Conservation (phyloP, 306 rosid species). For the Quercus gilva region DNA sequence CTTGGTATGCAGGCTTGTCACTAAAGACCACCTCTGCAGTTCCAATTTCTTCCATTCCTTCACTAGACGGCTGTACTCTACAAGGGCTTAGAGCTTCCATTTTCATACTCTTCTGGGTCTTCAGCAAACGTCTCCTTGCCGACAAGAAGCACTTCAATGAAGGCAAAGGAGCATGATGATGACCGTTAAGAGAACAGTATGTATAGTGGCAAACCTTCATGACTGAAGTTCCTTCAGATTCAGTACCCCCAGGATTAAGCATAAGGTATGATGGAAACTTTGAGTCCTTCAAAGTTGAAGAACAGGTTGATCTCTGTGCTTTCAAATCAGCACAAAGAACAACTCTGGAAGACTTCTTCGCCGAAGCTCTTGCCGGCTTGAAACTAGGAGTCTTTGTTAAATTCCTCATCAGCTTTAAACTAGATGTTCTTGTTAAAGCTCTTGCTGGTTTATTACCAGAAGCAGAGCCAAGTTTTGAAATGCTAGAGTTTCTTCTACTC, state of each 20-base stretch:
- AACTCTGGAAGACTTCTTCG: constrained; percentile 52
- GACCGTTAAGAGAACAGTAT: constrained; percentile 94
- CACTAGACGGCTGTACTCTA: constrained; percentile 26
- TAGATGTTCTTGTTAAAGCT: constrained; percentile 39
- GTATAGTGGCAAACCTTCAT: constrained; percentile 84
- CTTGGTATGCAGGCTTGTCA: constrained; percentile 19
- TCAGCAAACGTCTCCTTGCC: constrained; percentile 60
- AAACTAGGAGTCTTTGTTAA: constrained; percentile 72
- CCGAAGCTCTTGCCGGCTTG: constrained; percentile 49
- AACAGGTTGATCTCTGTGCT: constrained; percentile 67
- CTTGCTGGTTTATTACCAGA: constrained; percentile 43
- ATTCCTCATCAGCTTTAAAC: constrained; percentile 62
- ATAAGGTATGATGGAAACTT: constrained; percentile 66
- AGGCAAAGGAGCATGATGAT: constrained; percentile 60
- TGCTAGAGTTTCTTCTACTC: constrained; percentile 26
- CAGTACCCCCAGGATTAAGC: constrained; percentile 71
- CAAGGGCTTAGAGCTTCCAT: constrained; percentile 44
- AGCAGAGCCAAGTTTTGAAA: constrained; percentile 32
- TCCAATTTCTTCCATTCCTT: constrained; percentile 24
- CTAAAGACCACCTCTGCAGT: constrained; percentile 16
- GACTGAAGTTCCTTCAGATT: constrained; percentile 73
- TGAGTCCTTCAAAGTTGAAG: constrained; percentile 80
- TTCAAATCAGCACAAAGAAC: constrained; percentile 45
- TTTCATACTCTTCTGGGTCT: constrained; percentile 54
- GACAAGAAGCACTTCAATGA: constrained; percentile 82